phyloP scores from a whole-genome alignment of 1,284 basidiomycete species.

The Heterobasidion irregulare region DNA sequence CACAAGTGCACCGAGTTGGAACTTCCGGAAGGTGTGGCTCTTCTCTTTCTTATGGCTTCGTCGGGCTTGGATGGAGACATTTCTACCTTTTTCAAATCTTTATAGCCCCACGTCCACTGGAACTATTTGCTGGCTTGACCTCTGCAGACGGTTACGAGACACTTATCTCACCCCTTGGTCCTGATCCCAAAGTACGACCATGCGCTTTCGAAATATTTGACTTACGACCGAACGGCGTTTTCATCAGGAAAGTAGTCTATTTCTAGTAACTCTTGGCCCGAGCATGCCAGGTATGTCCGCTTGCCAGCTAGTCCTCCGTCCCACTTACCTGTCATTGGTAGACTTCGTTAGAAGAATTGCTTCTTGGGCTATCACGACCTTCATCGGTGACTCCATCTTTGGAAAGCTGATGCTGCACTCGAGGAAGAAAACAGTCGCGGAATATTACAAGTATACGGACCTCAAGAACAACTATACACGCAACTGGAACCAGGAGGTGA shows the following conservation, averaged over 20 bases:
- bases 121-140: conserved; percentile 61
- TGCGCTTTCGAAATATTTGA: neutral
- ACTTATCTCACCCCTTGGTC: conserved; percentile 57
- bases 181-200: conserved; percentile 53
- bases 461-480: conserved; percentile 36
- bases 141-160: conserved; percentile 75
- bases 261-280: conserved; percentile 52
- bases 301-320: neutral
- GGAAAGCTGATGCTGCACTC: conserved; percentile 35
- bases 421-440: conserved; percentile 43
- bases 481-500: conserved; percentile 1
- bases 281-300: conserved; percentile 37
- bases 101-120: conserved; percentile 41
- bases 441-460: conserved; percentile 42
- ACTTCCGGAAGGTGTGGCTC: conserved; percentile 34
- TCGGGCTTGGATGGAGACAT: neutral
- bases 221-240: neutral
- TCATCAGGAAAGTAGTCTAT: conserved; percentile 44
- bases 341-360: conserved; percentile 43
- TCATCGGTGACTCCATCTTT: conserved; percentile 48
- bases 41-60: neutral
- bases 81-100: conserved; percentile 8
- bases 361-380: conserved; percentile 36
- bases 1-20: conserved; percentile 74
- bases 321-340: conserved; percentile 13